phyloP scores from a whole-genome alignment of 2,329 filamentous ascomycete species.

The Colletotrichum scovillei region DNA sequence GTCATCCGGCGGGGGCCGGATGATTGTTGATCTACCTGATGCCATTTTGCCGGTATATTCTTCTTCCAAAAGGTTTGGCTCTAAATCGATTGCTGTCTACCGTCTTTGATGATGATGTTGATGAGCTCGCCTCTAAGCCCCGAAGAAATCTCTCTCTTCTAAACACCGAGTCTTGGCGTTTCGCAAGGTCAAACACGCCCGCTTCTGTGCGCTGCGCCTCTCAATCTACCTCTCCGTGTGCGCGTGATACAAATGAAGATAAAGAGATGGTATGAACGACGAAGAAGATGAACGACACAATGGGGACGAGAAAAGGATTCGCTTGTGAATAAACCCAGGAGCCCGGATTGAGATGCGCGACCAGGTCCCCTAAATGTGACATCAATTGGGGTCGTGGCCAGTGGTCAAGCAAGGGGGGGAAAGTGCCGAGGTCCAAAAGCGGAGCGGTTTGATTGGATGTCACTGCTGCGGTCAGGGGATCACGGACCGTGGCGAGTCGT shows the following conservation, averaged over 20 bases:
- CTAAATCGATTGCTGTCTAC: background rate
- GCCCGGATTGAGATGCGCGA: background rate
- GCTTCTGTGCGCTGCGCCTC: too few species aligned
- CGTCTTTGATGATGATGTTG: background rate
- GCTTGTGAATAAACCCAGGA: background rate
- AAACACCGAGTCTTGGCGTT: background rate
- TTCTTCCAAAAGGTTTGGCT: too few species aligned
- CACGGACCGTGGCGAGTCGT: background rate
- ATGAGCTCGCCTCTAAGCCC: background rate
- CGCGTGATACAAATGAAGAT: background rate
- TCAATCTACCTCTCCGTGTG: background rate
- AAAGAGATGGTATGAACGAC: background rate
- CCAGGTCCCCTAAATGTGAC: constrained; percentile 21
- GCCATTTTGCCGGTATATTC: constrained; percentile 9
- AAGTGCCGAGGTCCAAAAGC: constrained; percentile 33
- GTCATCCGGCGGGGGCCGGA: constrained; percentile 80
- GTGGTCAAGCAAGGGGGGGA: background rate
- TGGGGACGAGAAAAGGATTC: background rate
- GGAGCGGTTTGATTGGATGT: constrained; percentile 22
- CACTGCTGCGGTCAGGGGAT: background rate
- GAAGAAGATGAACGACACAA: background rate
- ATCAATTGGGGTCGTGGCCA: constrained; percentile 4
- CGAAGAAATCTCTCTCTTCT: background rate
- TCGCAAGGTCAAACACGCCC: background rate
- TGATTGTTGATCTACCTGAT: constrained; percentile 64